Evolutionary conservation across 352 stramenopile species (phyloP).

Genomic region (Phytophthora sp.): DNA sequence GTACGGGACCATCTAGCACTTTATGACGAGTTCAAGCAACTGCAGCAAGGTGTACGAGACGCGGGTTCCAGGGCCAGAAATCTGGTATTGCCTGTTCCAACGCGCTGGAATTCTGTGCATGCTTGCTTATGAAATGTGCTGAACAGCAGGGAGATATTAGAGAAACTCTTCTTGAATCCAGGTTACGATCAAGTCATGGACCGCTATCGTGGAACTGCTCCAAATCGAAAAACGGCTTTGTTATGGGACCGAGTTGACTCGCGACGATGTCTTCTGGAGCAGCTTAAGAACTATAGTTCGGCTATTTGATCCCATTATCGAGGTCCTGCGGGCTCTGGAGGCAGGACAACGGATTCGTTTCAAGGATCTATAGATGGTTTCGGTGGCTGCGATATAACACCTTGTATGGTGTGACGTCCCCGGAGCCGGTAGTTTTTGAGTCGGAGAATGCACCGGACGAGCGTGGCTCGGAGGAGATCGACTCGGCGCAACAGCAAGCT

Average conservation of each 20-base stretch:
- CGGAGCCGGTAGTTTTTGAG: not conserved
- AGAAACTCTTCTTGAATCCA: not conserved
- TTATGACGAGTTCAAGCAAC: not conserved
- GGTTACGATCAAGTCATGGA: not conserved
- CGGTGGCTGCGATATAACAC: not conserved
- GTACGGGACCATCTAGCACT: not conserved
- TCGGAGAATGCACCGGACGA: not conserved
- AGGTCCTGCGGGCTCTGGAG: not conserved
- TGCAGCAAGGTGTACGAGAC: not conserved
- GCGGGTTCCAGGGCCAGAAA: not conserved
- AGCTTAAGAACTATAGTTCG: not conserved
- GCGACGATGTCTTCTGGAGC: not conserved
- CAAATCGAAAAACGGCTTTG: not conserved
- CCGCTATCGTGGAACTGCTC: not conserved
- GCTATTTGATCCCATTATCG: not conserved
- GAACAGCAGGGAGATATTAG: not conserved
- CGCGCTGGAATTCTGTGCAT: not conserved
- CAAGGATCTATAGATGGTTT: not conserved
- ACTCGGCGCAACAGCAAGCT: not conserved
- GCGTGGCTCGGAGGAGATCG: not conserved
- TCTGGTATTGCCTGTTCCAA: not conserved
- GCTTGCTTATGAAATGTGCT: not conserved
- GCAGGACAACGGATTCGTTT: too few relatives aligned
- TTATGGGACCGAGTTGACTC: not conserved
- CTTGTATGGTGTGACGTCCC: not conserved